Base-by-base conservation (phyloP, 2,329 filamentous ascomycete species). In the Sphaerulina vaccinii region DNA sequence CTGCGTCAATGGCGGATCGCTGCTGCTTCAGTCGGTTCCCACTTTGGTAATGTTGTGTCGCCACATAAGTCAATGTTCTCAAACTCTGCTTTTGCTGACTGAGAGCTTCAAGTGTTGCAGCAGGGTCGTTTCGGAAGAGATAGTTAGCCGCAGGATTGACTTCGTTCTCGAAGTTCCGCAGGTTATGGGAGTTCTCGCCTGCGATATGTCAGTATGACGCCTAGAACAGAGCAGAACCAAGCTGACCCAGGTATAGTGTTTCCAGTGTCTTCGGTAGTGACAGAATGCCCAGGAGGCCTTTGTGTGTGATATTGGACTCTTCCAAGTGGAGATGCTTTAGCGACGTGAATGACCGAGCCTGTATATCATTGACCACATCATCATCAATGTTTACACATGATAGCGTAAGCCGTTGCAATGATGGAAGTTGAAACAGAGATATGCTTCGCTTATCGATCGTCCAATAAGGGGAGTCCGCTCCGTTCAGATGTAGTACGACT, bases 401-500 rank as follows among this genome's bases (percentile, higher is more conserved):
- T 11, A 63, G 47, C 39, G 54, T 60, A 27, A 63, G 52, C 11
- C 45, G 37, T 13, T 48, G 32, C 15, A 63, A 33, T 2, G 40
- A 53, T 2, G 59, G 60, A 4, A 54, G 52, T 9, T 52, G 37
- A 22, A 63, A 48, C 9, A 63, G 53, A n/a, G 40, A 40, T 5
- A 57, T 21, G 33, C 44, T 55, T 27, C 47, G 42, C 2, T 29
- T 9, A 39, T 56, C 52, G 13, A 59, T 24, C 1, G 52, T 56
- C 60, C 60, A 63, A 42, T 61, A 63, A 18, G 60, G 59, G n/a
- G 53, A 59, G 2, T 49, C 46, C 23, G 35, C 6, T 16, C 60
- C 60, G 33, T 63, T 63, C 24, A 60, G 39, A 43, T 63, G 59
- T 7, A 63, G 43, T 2, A 58, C 58, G 7, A 61, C 58, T 61